Evolutionary conservation across 2,329 filamentous ascomycete species (phyloP).

Genomic region (Sarocladium kiliense): DNA sequence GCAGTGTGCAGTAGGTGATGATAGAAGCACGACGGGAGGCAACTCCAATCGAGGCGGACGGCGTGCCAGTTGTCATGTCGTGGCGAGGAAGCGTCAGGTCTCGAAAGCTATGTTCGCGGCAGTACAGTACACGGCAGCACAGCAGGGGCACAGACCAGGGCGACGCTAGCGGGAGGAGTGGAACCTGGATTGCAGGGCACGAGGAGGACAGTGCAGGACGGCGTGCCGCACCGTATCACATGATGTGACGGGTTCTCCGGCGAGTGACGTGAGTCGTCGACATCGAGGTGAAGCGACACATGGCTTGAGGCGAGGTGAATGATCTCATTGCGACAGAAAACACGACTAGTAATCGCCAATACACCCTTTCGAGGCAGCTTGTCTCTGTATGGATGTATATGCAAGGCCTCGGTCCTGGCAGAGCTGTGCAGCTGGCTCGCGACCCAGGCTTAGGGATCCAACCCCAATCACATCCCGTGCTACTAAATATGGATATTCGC

Average conservation of each 20-base stretch:
- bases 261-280: not conserved
- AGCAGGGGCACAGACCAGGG: not conserved
- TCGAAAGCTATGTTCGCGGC: not conserved
- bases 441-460: not conserved
- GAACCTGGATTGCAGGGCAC: not conserved
- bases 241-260: not conserved
- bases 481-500: slow-evolving; percentile 5
- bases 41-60: not conserved
- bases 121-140: not conserved
- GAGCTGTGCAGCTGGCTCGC: not conserved
- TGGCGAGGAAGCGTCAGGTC: not conserved
- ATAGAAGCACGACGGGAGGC: not conserved
- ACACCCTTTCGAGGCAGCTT: too few relatives aligned
- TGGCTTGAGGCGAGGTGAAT: too few relatives aligned
- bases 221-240: not conserved
- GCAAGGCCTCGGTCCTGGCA: too few relatives aligned
- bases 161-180: not conserved
- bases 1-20: too few relatives aligned
- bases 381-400: not conserved
- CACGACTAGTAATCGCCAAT: too few relatives aligned
- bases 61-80: not conserved
- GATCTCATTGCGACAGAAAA: too few relatives aligned
- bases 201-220: not conserved
- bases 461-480: slow-evolving; percentile 1
- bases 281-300: too few relatives aligned